Evolutionary conservation across 108 stramenopile species (phyloP).

Genomic region (Nannochloropsis gaditana): DNA sequence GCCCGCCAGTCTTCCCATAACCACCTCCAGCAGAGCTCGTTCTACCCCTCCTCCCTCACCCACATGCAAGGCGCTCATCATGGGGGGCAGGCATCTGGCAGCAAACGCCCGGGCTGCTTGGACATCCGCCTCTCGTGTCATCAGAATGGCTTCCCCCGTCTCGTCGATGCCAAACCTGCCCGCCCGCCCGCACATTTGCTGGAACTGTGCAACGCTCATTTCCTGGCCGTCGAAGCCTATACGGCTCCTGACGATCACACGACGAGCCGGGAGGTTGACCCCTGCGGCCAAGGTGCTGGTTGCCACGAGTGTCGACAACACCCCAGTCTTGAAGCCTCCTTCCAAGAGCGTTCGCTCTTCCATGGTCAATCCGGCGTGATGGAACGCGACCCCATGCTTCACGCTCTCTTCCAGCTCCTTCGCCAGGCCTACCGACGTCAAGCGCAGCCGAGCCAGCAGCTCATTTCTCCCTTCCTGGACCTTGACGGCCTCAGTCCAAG

Average conservation of each 20-base stretch:
- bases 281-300: slow-evolving; percentile 53
- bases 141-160: slow-evolving; percentile 30
- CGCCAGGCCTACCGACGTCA: slow-evolving; percentile 23
- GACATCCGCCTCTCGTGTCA: background rate
- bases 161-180: slow-evolving; percentile 42
- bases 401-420: slow-evolving; percentile 13
- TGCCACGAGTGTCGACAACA: slow-evolving; percentile 42
- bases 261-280: slow-evolving; percentile 53
- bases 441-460: slow-evolving; percentile 25
- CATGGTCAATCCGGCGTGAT: slow-evolving; percentile 51
- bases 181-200: slow-evolving; percentile 55
- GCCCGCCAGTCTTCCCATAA: slow-evolving; percentile 33
- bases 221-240: background rate
- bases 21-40: slow-evolving; percentile 48
- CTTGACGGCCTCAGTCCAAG: slow-evolving; percentile 14
- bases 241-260: slow-evolving; percentile 49
- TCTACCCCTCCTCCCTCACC: slow-evolving; percentile 43
- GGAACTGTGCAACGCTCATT: slow-evolving; percentile 31
- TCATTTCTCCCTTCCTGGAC: slow-evolving; percentile 39
- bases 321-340: slow-evolving; percentile 39
- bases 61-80: slow-evolving; percentile 34
- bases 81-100: slow-evolving; percentile 25
- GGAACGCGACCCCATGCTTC: slow-evolving; percentile 46
- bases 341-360: slow-evolving; percentile 50
- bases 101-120: slow-evolving; percentile 21